These are phyloP conservation scores for Lenzites betulinus DNA, from an alignment of 768 basidiomycete genomes.

Conservation along the genomic window DNA sequence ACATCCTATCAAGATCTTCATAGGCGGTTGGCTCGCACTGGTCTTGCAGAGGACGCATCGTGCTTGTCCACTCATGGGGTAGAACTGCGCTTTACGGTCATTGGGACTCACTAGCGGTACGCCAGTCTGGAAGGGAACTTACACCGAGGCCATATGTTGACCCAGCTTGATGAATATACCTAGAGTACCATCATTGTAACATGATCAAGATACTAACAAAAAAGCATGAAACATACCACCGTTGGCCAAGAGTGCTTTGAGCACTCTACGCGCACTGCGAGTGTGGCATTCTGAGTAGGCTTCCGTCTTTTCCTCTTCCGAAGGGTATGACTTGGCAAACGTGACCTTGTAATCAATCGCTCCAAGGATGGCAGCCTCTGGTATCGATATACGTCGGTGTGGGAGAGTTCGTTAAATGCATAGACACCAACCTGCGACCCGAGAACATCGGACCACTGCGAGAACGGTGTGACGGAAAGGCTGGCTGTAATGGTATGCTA, in stretches of 20 bases:
- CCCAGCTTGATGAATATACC: constrained; percentile 90
- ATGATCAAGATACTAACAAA: too few species aligned
- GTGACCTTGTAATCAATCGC: constrained; percentile 75
- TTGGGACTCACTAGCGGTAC: constrained; percentile 1
- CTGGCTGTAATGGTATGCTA: constrained; percentile 68
- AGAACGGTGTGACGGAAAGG: constrained; percentile 76
- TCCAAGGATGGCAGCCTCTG: constrained; percentile 63
- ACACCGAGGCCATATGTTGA: constrained; percentile 81
- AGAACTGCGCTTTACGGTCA: constrained; percentile 46
- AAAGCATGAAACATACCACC: constrained; percentile 57
- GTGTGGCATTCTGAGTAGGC: constrained; percentile 81
- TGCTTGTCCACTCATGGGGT: constrained; percentile 63
- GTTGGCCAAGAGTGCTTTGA: constrained; percentile 84
- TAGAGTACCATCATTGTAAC: constrained; percentile 25
- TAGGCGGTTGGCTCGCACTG: constrained; percentile 90
- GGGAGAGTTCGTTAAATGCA: constrained; percentile 23
- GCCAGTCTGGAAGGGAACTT: constrained; percentile 24
- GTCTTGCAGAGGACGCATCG: constrained; percentile 76
- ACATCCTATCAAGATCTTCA: constrained; percentile 72
- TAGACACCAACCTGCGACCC: constrained; percentile 62
- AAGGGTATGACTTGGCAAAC: constrained; percentile 53
- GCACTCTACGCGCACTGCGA: constrained; percentile 76
- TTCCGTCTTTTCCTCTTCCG: constrained; percentile 49
- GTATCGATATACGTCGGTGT: constrained; percentile 10
- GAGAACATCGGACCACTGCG: constrained; percentile 76